Evolutionary conservation across 2,329 filamentous ascomycete genomes (phyloP).

Genomic region (Penicillium hordei): DNA sequence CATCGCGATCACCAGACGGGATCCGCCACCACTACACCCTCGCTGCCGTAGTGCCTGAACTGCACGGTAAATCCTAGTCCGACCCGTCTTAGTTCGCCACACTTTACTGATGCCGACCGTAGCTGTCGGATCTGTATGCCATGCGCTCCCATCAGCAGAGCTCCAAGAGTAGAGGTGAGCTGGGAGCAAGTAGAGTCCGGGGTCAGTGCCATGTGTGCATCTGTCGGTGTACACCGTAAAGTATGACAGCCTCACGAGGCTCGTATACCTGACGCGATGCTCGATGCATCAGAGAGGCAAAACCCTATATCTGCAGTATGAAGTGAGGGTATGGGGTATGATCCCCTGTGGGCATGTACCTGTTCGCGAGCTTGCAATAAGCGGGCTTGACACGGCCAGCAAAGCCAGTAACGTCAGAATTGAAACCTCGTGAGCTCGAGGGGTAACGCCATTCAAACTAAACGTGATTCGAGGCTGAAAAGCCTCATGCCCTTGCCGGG

Average conservation of each 20-base stretch:
- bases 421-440: neutral
- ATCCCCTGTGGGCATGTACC: neutral
- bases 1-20: slow-evolving; percentile 4
- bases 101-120: slow-evolving; percentile 15
- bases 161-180: slow-evolving; percentile 3
- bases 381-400: neutral
- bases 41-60: slow-evolving; percentile 12
- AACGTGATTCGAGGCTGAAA: neutral
- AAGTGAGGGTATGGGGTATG: neutral
- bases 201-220: slow-evolving; percentile 24
- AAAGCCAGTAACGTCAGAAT: neutral
- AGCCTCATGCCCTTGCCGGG: neutral
- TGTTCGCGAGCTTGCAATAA: slow-evolving; percentile 1
- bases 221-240: slow-evolving; percentile 20
- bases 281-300: slow-evolving; percentile 3
- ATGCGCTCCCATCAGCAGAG: neutral
- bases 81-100: slow-evolving; percentile 5
- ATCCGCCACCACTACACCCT: neutral
- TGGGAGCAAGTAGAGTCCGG: neutral
- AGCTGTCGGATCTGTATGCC: neutral
- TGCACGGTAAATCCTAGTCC: slow-evolving; percentile 20
- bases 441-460: neutral
- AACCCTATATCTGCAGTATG: neutral
- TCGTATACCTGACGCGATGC: slow-evolving; percentile 5
- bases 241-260: slow-evolving; percentile 2